Evolutionary conservation across 1,139 yeast species (phyloP), one percentile per base, ranked within the genome.

Genomic region (Scheffersomyces titani): DNA sequence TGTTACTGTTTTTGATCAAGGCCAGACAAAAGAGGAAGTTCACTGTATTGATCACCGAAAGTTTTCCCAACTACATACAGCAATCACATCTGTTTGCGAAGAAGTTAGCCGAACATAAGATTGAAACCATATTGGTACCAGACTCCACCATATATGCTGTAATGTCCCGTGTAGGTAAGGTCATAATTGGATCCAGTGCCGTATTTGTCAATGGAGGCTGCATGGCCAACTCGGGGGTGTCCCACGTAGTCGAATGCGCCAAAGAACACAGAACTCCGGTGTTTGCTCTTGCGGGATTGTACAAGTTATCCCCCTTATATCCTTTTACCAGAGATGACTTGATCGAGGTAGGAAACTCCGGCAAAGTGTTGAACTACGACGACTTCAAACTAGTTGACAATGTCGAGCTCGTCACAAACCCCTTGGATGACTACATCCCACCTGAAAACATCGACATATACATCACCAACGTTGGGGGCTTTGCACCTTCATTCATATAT

Each of bases 171-270:
- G 99, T 96, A 2, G 98, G 98, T 52, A 96, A 96, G 71, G 99
- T 96, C 30, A 86, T 94, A 59, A 85, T 96, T 59, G 98, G 98
- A 21, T 88, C 98, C 1, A 85, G 91, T 62, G 87, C 97, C 0
- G 98, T 96, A 7, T 89, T 92, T 70, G 97, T 97, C 55, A 94
- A 96, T 69, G 99, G 99, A 57, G 98, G 99, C 9, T 89, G 97
- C 63, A 84, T 92, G 57, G 86, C 97, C 2, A 85, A 90, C 21
- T 86, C 97, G 0, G 99, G 99, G 52, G 97, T 91, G 44, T 92
- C 97, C 22, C 84, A 91, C 55, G 97, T 92, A 9, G 96, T 97
- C 63, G 97, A 92, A 73, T 91, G 98, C 74, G 99, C 99, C 16
- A 91, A 90, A 68, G 97, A 91, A 69, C 93, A 91, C 72, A 85